Conservation (phyloP, 2,329 filamentous ascomycete genomes). For the Claviceps lovelessii region DNA sequence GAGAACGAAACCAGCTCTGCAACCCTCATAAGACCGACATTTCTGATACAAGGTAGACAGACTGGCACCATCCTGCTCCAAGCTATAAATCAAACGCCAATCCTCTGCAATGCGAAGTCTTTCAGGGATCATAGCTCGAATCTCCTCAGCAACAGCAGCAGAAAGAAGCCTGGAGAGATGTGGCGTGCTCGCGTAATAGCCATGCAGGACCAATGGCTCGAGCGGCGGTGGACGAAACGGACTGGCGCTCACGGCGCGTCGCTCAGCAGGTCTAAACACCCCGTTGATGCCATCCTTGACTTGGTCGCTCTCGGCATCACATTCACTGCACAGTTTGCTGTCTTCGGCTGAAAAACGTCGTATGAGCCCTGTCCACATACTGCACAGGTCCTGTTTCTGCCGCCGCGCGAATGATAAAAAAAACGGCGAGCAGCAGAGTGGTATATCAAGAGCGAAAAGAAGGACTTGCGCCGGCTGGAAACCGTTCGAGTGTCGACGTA, state of each 20-base stretch:
- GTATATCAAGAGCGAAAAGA: not conserved
- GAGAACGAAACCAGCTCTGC: constrained; percentile 76
- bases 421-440: not conserved
- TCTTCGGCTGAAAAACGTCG: constrained; percentile 48
- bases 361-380: constrained; percentile 47
- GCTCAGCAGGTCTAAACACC: constrained; percentile 36
- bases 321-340: constrained; percentile 16
- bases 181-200: constrained; percentile 48
- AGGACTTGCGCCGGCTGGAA: not conserved
- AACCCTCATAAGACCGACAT: constrained; percentile 50
- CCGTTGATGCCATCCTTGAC: constrained; percentile 36
- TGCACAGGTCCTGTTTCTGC: constrained; percentile 11
- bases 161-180: constrained; percentile 52
- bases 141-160: constrained; percentile 72
- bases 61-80: constrained; percentile 85
- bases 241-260: constrained; percentile 39
- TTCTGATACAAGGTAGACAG: constrained; percentile 74
- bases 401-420: no score
- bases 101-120: constrained; percentile 74
- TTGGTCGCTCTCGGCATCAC: constrained; percentile 9
- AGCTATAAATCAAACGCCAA: constrained; percentile 76
- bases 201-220: constrained; percentile 59
- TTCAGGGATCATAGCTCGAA: constrained; percentile 74
- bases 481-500: not conserved
- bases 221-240: constrained; percentile 82